A percentile compares a stretch with the other conserved stretches of the same genome.
Conservation (phyloP, 164 flowering plant species). For the Euptelea pleiosperma region DNA sequence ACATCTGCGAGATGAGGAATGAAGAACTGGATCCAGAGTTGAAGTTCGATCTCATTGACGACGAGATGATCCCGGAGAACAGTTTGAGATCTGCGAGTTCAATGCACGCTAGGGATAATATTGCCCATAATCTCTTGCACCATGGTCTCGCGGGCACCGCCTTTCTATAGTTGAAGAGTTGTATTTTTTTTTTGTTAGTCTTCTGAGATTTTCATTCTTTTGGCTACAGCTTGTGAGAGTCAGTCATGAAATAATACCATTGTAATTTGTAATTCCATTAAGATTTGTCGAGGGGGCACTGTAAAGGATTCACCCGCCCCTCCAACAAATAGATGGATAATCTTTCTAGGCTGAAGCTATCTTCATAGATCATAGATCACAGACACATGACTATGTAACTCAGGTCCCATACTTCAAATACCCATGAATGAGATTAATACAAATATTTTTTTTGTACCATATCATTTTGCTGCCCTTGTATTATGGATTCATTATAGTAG, state of each 20-base stretch:
- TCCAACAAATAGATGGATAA: neutral
- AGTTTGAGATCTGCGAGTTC: conserved; percentile 37
- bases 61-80: conserved; percentile 54
- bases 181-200: neutral
- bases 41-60: conserved; percentile 51
- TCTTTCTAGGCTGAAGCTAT: neutral
- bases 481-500: too few species aligned
- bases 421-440: neutral
- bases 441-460: neutral
- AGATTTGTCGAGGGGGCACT: neutral
- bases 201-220: conserved; percentile 18
- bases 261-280: too few species aligned
- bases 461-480: neutral
- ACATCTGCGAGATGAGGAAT: conserved; percentile 65
- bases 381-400: too few species aligned
- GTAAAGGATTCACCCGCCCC: conserved; percentile 4
- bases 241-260: too few species aligned
- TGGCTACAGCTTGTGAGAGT: neutral
- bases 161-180: conserved; percentile 29
- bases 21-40: conserved; percentile 52
- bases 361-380: neutral
- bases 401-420: neutral
- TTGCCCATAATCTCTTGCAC: conserved; percentile 77
- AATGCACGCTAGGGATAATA: conserved; percentile 53
- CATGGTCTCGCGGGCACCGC: conserved; percentile 61